phyloP scores from a whole-genome alignment of 352 stramenopile species.

The Albugo candida region DNA sequence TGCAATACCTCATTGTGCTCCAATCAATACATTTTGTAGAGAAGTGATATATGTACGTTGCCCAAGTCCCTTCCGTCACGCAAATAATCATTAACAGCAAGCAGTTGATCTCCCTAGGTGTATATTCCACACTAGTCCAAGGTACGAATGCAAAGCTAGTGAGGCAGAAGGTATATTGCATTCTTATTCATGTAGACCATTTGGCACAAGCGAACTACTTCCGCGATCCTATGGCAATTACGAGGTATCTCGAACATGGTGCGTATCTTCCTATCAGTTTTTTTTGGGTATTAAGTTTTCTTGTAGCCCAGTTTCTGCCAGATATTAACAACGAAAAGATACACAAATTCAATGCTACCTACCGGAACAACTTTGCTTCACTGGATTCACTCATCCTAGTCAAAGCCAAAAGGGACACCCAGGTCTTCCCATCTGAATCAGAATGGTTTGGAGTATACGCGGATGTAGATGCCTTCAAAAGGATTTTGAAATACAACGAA shows the following conservation, averaged over 20 bases:
- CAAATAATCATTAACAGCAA: constrained; percentile 1
- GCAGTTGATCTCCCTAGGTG: constrained; percentile 64
- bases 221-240: constrained; percentile 63
- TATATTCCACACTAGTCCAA: constrained; percentile 79
- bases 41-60: constrained; percentile 38
- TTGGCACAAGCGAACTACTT: constrained; percentile 89
- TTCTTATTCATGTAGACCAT: constrained; percentile 20
- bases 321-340: constrained; percentile 84
- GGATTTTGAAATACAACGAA: constrained; percentile 76
- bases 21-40: constrained; percentile 70
- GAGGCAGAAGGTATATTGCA: not conserved
- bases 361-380: constrained; percentile 76
- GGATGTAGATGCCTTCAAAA: constrained; percentile 44
- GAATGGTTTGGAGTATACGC: constrained; percentile 77
- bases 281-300: not conserved
- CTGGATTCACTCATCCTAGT: constrained; percentile 81
- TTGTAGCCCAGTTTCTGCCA: constrained; percentile 46
- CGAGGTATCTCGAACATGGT: constrained; percentile 50
- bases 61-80: not conserved
- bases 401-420: constrained; percentile 73
- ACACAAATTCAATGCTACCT: constrained; percentile 37
- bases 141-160: constrained; percentile 11
- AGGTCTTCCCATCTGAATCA: constrained; percentile 76
- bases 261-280: constrained; percentile 1
- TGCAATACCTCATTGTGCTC: constrained; percentile 75